phyloP scores from a whole-genome alignment of 1,284 basidiomycete species.

The Sporisorium iseilematis-ciliati region DNA sequence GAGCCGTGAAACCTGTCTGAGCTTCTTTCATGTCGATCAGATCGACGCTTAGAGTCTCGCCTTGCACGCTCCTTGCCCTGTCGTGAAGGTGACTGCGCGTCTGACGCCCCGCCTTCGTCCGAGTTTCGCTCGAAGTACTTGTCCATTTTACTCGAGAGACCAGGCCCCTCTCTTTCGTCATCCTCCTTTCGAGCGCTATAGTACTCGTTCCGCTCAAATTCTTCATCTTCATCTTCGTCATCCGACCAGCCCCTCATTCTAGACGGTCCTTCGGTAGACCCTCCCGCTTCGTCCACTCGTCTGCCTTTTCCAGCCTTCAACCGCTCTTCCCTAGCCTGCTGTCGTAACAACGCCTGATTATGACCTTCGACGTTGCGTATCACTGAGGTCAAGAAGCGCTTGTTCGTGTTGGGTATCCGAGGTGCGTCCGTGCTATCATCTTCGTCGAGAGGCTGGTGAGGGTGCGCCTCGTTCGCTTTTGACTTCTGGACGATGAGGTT shows the following conservation, averaged over 20 bases:
- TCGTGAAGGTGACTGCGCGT: neutral
- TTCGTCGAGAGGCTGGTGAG: slow-evolving; percentile 4
- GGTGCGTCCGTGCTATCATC: neutral
- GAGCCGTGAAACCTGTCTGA: neutral
- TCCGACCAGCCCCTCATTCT: slow-evolving; percentile 24
- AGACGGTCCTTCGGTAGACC: neutral
- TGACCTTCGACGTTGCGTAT: slow-evolving; percentile 59
- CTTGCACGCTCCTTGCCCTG: neutral
- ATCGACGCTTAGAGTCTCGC: neutral
- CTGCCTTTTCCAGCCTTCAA: neutral
- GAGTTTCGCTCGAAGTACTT: slow-evolving; percentile 51
- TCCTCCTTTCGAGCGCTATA: neutral
- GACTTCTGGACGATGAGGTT: slow-evolving; percentile 41
- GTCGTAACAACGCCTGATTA: slow-evolving; percentile 44
- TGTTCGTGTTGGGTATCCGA: slow-evolving; percentile 51
- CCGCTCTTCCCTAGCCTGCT: slow-evolving; percentile 24
- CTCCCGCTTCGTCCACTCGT: neutral
- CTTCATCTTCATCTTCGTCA: slow-evolving; percentile 15
- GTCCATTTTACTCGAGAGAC: slow-evolving; percentile 60
- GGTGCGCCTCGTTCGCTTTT: neutral
- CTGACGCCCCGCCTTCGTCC: neutral
- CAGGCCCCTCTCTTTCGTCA: neutral
- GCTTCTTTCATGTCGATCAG: slow-evolving; percentile 4
- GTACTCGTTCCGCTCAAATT: too few species aligned
- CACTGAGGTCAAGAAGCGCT: slow-evolving; percentile 53